Evolutionary conservation across 495 filamentous ascomycete genomes (phyloP), one percentile per base, ranked within the genome.

Genomic region (Aspergillus coremiiformis): DNA sequence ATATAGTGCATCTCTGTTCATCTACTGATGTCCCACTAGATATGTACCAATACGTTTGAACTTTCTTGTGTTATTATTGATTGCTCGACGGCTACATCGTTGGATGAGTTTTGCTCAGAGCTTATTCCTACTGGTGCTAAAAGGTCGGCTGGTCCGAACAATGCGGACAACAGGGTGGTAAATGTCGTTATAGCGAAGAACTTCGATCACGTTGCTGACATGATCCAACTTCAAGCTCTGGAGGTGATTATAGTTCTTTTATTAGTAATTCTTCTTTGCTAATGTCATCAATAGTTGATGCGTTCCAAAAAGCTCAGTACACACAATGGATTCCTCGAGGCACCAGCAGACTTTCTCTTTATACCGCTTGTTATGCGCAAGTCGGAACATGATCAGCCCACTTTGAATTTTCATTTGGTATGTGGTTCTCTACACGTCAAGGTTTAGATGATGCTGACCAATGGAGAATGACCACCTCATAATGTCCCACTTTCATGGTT

Each of bases 141-240:
- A 42, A 61, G 41, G 39, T 22, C 47, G n/a, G 9, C 60, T 49
- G 9, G 54, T 55, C 44, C 41, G 56, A 19, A 57, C 54, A 41
- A 52, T 48, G 50, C 27, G 7, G 12, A 45, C 52, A 55, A 47
- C 56, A 49, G 49, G 66, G 83, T 94, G 44, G 83, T 87, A 42
- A 89, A 95, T 67, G 76, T 96, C 11, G 72, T 96, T 20, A 83
- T 98, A 43, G 84, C 86, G 5, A 84, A 83, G 55, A 80, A 95
- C 59, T 81, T 98, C 43, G 80, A 95, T 63, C 63, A 73, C 35
- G 86, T 85, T 1, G 73, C 74, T 23, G 70, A 79, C 20, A 77
- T 81, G 37, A 77, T 96, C n/a, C 93, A 98, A 68, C 83, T 90
- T 32, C 89, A 95, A 61, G 83, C 80, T 23, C 77, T 98, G 23